Evolutionary conservation across 371 early-diverging fungal species (phyloP).

Genomic region (Parasitella parasitica): DNA sequence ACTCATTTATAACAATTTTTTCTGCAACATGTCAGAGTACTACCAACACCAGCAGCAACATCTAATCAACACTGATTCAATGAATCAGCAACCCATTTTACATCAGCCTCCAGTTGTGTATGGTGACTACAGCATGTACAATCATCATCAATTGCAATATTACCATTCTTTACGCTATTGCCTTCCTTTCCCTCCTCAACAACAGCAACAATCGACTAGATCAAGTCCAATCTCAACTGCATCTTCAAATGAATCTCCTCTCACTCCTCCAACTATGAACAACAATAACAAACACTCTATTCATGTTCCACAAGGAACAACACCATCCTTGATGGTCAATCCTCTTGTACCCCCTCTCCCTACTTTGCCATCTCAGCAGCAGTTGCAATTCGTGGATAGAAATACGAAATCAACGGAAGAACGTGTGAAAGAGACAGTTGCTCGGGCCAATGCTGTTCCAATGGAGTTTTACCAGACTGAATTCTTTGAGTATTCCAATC

Average conservation of each 20-base stretch:
- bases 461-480: constrained; percentile 44
- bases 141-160: background rate
- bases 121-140: background rate
- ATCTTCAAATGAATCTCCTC: background rate
- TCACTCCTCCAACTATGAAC: background rate
- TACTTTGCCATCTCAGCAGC: background rate
- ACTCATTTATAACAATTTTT: background rate
- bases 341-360: constrained; percentile 14
- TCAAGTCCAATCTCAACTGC: background rate
- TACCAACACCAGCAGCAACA: background rate
- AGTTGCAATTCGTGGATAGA: background rate
- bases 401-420: constrained; percentile 14
- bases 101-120: constrained; percentile 2
- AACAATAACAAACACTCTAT: background rate
- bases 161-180: no score
- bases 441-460: constrained; percentile 41
- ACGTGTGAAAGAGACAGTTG: constrained; percentile 35
- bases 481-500: constrained; percentile 43
- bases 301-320: background rate
- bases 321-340: constrained; percentile 3
- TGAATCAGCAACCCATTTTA: background rate
- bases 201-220: background rate
- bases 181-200: background rate
- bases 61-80: background rate
- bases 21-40: background rate